Evolutionary conservation across 2,329 filamentous ascomycete genomes (phyloP).

Genomic region (Acephala macrosclerotiorum): DNA sequence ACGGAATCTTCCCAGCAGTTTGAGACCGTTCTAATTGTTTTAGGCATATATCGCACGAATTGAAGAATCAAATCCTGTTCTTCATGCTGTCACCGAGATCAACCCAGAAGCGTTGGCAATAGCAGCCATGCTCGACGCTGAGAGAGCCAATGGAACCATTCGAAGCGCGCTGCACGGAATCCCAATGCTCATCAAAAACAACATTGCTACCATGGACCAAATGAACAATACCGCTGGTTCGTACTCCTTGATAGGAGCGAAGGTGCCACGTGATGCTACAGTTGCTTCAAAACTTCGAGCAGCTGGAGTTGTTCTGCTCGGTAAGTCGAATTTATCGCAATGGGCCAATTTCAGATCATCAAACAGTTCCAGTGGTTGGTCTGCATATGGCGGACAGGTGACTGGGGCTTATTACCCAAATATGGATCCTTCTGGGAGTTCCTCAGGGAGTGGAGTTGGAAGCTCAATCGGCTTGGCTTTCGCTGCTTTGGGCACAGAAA

Average conservation of each 20-base stretch:
- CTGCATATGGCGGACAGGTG: constrained; percentile 67
- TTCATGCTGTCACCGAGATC: constrained; percentile 41
- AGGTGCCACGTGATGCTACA: constrained; percentile 34
- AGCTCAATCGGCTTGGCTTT: constrained; percentile 65
- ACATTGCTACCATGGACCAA: constrained; percentile 63
- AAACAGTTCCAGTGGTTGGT: constrained; percentile 70
- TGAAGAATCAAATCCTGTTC: constrained; percentile 33
- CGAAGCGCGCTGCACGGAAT: constrained; percentile 60
- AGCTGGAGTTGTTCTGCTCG: constrained; percentile 38
- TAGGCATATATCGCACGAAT: constrained; percentile 40
- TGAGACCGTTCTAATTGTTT: constrained; percentile 2
- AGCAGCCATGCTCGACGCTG: constrained; percentile 40
- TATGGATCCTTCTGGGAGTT: constrained; percentile 69
- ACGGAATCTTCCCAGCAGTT: constrained; percentile 48
- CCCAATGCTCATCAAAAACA: constrained; percentile 67
- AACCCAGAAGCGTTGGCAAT: constrained; percentile 44
- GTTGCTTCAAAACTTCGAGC: constrained; percentile 36
- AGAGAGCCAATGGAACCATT: constrained; percentile 37
- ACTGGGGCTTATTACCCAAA: constrained; percentile 66
- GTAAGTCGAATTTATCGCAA: constrained; percentile 57
- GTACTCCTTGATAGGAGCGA: constrained; percentile 35
- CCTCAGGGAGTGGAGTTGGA: constrained; percentile 67
- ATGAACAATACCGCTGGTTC: constrained; percentile 56
- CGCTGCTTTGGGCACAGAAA: constrained; percentile 68
- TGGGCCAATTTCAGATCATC: constrained; percentile 63